phyloP scores from a whole-genome alignment of 208 protist species.

The Trypanosoma congolense region DNA sequence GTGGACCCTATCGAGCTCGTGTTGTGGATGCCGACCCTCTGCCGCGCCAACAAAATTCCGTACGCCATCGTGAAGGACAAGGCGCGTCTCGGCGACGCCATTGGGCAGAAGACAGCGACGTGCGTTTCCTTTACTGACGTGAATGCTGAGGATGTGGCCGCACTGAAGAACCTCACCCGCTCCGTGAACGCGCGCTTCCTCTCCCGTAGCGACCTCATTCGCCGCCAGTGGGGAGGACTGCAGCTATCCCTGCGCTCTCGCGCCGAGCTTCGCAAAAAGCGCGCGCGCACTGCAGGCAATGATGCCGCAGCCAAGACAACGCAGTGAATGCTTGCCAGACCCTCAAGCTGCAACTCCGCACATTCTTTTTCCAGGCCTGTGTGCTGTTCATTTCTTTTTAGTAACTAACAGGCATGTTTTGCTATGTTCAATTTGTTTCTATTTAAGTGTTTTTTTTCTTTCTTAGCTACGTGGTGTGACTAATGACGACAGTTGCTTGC shows the following conservation, averaged over 20 bases:
- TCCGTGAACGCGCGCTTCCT: conserved; percentile 93
- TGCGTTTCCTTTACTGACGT: conserved; percentile 95
- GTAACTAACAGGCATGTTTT: too few relatives aligned
- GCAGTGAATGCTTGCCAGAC: not conserved
- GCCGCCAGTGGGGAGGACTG: conserved; percentile 93
- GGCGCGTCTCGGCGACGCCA: conserved; percentile 95
- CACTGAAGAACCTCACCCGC: conserved; percentile 91
- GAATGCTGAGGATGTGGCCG: conserved; percentile 89
- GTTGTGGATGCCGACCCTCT: conserved; percentile 98
- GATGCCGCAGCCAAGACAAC: conserved; percentile 50
- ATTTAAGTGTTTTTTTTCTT: conserved; percentile 12
- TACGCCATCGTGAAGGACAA: conserved; percentile 99
- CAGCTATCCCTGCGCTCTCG: conserved; percentile 80
- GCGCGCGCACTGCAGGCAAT: conserved; percentile 54
- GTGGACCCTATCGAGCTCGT: conserved; percentile 99
- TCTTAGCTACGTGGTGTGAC: not conserved
- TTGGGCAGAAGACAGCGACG: conserved; percentile 96
- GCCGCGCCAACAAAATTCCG: conserved; percentile 98
- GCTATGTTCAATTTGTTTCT: too few relatives aligned
- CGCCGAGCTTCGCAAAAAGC: conserved; percentile 84
- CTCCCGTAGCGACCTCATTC: conserved; percentile 85
- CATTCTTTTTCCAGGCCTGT: too few relatives aligned
- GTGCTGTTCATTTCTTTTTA: too few relatives aligned
- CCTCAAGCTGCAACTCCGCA: too few relatives aligned
- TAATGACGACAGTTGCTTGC: too few relatives aligned